Evolutionary conservation across 306 rosid species (phyloP), one percentile per base, ranked within the genome.

Genomic region (Prunus dulcis): DNA sequence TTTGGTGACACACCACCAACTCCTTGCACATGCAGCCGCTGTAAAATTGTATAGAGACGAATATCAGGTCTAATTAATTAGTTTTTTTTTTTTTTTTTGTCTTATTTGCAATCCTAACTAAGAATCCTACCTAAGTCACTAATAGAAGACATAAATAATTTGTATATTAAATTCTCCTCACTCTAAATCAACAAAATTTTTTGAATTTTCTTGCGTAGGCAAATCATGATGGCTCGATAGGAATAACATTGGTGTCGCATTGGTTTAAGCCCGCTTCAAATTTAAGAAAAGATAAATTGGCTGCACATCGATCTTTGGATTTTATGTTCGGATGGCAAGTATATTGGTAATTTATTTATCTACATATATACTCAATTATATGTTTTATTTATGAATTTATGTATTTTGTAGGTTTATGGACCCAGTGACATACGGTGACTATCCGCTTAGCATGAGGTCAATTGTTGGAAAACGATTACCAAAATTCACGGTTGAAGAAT

Each of bases 311-410:
- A 74, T 86, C 89, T 34, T 4, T 88, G 55, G 93, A 92, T 62
- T 92, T 92, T 68, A 86, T 79, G 84, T 53, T 83, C 53, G 97
- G 95, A 64, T 91, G 93, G 97, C 89, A 70, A 72, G 83, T 65
- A 61, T 2, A 45, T 3, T 51, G n/a, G 4, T 51, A 51, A 4
- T 15, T 50, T 28, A 30, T 7, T 51, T 17, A 50, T 38, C 5
- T 12, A 14, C 51, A 11, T 12, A 14, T 15, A 11, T 46, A 12
- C 13, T 9, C 3, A 46, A 46, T 34, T 34, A 34, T 8, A 34
- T 34, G 41, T 34, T 34, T 34, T 34, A 34, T 34, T 34, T 34
- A 46, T 46, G 28, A 71, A 1, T 46, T 9, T 11, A 9, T 9
- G 14, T 46, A 46, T 46, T 58, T 25, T 27, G 12, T 52, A 91